Base-by-base conservation (phyloP, 2,329 filamentous ascomycete genomes). In the Hymenoscyphus infarciens region DNA sequence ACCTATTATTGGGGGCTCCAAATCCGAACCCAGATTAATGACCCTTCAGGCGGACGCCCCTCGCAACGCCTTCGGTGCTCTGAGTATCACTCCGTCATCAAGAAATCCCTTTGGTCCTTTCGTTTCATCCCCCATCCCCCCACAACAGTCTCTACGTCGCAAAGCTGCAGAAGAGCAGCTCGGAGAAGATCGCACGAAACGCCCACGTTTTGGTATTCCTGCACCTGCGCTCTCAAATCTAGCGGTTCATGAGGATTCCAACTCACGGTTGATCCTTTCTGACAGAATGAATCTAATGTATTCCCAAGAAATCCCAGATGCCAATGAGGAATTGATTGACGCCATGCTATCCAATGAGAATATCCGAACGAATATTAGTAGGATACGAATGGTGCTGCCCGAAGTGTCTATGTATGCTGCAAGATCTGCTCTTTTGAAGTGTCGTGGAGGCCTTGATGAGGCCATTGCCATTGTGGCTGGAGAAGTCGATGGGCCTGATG, bases 401-500 rank as follows among this genome's bases (percentile, higher is more conserved):
- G 75, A 78, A 38, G 75, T 80, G 0, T 75, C 71, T 31, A 56
- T 87, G 4, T 67, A 77, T 29, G 73, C 75, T 27, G 80, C 82
- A 52, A 74, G 82, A 53, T 75, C 83, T 61, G 81, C 82, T 5
- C 73, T 90, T 27, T 60, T 79, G 1, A 68, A 71, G n/a, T 80
- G 79, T 59, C 79, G 78, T 22, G 82, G 83, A 1, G 81, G 84
- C 63, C 81, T 80, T 62, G 79, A 85, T 25, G 80, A 84, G 69
- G 83, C 87, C 1, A 74, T 83, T 62, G 75, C 77, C 2, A 74
- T 77, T 45, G 76, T 76, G 1, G 33, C 10, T 11, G 11, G 5
- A 31, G 29, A 31, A 31, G 29, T 31, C 29, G 29, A 31, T 31
- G 29, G 5, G 5, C 29, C 29, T 31, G 7, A 31, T 31, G 1